Base-by-base conservation (phyloP, 306 rosid species). In the Benincasa hispida region DNA sequence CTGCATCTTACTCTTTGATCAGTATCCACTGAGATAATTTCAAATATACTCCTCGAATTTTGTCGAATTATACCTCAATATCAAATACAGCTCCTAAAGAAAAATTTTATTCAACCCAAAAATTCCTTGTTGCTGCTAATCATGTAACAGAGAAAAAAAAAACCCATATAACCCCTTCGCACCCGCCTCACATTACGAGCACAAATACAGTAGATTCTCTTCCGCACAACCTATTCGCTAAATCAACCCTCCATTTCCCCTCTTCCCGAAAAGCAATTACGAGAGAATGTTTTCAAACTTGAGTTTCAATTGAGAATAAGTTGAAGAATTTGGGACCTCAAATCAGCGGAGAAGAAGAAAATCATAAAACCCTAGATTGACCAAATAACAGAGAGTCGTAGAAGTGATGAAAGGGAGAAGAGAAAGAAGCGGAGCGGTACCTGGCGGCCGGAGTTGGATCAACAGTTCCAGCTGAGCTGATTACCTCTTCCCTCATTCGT, bases 401-500 rank as follows among this genome's bases (percentile, higher is more conserved):
- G 0, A 3, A 34, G 59, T n/a, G 41, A 30, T 13, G 25, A 34
- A 8, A 50, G 8, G 55, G 6, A 18, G 55, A 48, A 48, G 24
- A 7, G 77, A 50, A 59, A n/a, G 79, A 82, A 3, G 22, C 2
- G 19, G 6, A 28, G 34, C 14, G 1, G 58, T 81, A 90, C 99
- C 96, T 94, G 70, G 96, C 99, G 59, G 98, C 94, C 74, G 97
- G 96, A 58, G 96, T 86, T 57, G 91, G 96, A 85, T 92, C 96
- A 77, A 89, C 59, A 72, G 87, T 88, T 61, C 72, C 50, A 19
- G 95, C 99, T 34, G 97, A 92, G 90, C 97, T 92, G 82, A 92
- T 94, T 19, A 92, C 99, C 85, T 94, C 99, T 78, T 94, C 99
- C 79, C 97, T 89, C 99, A 92, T 89, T 45, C 55, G 14, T 7